Base-by-base conservation (phyloP, 192 early-diverging fungal genomes). In the Coemansia sp. region DNA sequence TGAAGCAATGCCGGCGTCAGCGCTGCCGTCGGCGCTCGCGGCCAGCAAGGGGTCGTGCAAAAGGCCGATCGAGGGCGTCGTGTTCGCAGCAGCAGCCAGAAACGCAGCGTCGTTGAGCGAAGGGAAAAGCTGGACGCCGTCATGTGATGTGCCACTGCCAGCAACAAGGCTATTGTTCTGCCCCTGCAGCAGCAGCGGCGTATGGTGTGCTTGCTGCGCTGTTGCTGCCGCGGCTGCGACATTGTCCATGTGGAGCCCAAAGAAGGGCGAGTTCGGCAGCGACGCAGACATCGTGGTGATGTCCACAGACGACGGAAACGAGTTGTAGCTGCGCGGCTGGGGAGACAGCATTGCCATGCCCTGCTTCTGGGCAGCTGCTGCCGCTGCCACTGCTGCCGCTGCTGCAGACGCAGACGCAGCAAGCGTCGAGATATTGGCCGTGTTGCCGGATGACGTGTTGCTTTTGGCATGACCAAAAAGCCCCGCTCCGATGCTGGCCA, bases 251-350 rank as follows among this genome's bases (percentile, higher is more conserved):
- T 66, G 49, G 16, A 78, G 47, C 1, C 70, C 63, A 32, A 68
- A 61, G 42, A 60, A 72, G 24, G 75, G 75, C 55, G 75, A 72
- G 63, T 69, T 78, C 47, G 75, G 75, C 69, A 78, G 51, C 32
- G 75, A 78, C 48, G 49, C 55, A 0, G 72, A 74, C 66, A 78
- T 68, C 13, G 66, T 36, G 6, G 73, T 30, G 39, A 78, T 53
- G 36, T 72, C 69, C 23, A 47, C 60, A 13, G 57, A 46, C 20
- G 66, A 58, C 36, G 66, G 50, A 8, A 71, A 61, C 36, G 64
- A 55, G 46, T 60, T 47, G 34, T 39, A 39, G 29, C 46, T 46
- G 6, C 59, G 56, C 11, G 55, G 32, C 61, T 78, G 75, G 6
- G 75, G 75, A n/a, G 75, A 78, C 14, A 78, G 27, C 29, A 72